Percentiles rank a stretch among this genome's conserved stretches.
These are phyloP conservation scores for Apiospora malaysiana DNA, from an alignment of 2,329 filamentous ascomycete genomes.

Conservation along the genomic window DNA sequence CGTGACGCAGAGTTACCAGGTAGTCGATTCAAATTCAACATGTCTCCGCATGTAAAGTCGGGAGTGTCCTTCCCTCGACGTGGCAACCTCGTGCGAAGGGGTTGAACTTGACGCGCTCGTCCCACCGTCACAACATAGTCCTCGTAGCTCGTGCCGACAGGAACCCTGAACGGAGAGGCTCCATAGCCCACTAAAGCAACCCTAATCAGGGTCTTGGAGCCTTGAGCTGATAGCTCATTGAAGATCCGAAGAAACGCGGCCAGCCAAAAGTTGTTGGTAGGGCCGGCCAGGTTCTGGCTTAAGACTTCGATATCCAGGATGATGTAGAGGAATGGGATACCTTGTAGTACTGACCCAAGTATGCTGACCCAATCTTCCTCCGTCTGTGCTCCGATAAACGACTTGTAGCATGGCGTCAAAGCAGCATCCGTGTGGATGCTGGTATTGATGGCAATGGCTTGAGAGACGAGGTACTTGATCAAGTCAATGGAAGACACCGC, in stretches of 20 bases:
- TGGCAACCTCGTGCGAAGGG: neutral
- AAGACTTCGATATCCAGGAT: neutral
- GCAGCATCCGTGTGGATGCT: constrained; percentile 1
- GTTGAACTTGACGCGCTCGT: neutral
- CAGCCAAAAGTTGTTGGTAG: neutral
- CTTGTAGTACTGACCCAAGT: neutral
- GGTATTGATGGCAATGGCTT: neutral
- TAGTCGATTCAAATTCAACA: neutral
- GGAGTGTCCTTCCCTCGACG: no score
- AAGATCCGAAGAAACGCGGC: neutral
- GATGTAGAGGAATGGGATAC: neutral
- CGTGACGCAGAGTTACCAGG: neutral
- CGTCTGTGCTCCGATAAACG: neutral
- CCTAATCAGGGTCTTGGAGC: neutral
- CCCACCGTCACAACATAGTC: neutral
- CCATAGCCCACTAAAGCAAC: neutral
- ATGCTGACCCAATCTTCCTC: neutral
- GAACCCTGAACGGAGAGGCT: neutral
- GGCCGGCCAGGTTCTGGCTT: neutral
- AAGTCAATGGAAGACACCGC: neutral
- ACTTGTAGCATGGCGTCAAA: neutral
- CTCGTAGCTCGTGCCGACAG: no score
- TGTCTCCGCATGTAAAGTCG: neutral
- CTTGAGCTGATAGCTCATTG: neutral
- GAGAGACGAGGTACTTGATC: neutral